These are phyloP conservation scores for Pestalotiopsis sp. DNA, from an alignment of 2,329 filamentous ascomycete species.

Conservation along the genomic window DNA sequence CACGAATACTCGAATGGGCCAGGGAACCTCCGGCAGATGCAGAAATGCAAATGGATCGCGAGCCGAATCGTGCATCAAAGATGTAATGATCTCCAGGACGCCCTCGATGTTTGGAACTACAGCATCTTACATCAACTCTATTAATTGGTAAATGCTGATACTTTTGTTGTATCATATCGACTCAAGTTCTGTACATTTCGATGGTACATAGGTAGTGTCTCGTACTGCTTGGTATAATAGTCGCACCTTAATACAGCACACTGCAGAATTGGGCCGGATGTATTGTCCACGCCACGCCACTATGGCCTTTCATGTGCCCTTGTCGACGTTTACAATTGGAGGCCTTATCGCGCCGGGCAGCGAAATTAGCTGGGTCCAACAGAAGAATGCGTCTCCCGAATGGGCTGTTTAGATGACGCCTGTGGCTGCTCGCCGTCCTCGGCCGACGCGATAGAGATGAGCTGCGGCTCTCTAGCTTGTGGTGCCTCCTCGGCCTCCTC, in stretches of 20 bases:
- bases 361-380: not conserved
- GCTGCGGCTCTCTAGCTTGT: not conserved
- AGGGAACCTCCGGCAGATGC: constrained; percentile 16
- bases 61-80: constrained; percentile 1
- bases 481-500: not conserved
- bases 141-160: not conserved
- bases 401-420: not conserved
- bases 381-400: not conserved
- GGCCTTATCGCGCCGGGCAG: too few relatives aligned
- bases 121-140: not conserved
- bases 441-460: not conserved
- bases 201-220: not conserved
- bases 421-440: not conserved
- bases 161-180: not conserved
- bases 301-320: not conserved
- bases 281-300: too few relatives aligned
- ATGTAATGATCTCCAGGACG: not conserved
- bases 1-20: constrained; percentile 35
- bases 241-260: not conserved
- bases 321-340: not conserved
- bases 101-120: too few relatives aligned
- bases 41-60: constrained; percentile 14
- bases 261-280: too few relatives aligned
- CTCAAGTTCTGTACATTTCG: not conserved
- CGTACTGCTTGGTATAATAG: not conserved